Base-by-base conservation (phyloP, 2,329 filamentous ascomycete species). In the Aulographum hederae region DNA sequence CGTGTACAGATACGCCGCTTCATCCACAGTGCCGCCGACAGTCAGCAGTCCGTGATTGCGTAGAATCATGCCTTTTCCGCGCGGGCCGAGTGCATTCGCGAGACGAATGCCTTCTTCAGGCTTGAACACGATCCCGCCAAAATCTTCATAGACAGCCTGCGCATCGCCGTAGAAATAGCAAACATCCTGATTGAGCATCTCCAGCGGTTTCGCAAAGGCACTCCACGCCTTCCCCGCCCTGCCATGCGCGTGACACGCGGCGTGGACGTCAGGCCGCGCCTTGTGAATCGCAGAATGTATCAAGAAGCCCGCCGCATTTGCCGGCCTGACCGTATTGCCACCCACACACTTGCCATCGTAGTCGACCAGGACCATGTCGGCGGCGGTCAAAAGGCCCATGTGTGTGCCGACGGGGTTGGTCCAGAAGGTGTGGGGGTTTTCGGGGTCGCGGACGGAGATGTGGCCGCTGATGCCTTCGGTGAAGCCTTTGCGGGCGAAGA, bases 41-140 rank as follows among this genome's bases (percentile, higher is more conserved):
- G 73, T 78, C 31, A 82, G 51, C 21, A 84, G 53, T 0, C 78
- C 78, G 50, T 82, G 77, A 46, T 81, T 82, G 39, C 73, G 59
- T 31, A 81, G 53, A 29, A 81, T 71, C 38, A 69, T 61, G 2
- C 63, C 74, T 47, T 67, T 68, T 15, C 63, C 76, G 40, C 67
- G 66, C 1, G 57, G 49, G 0, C 75, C 75, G 2, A 84, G 56
- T 1, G 73, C 66, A 8, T 54, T 56, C 2, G 75, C 75, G 38
- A 82, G 69, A 26, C 64, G 58, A 40, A 63, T 53, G 1, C 75
- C 75, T 46, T 82, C 77, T 34, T 67, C 68, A n/a, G 58, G 59
- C 2, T 56, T 63, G 19, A 77, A 58, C 0, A 76, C 72, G 3
- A 76, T 61, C 3, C 72, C 72, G 3, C 70, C 71, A 44, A 74